Base-by-base conservation (phyloP, 75 land plant species). In the Chamaecyparis obtusa region DNA sequence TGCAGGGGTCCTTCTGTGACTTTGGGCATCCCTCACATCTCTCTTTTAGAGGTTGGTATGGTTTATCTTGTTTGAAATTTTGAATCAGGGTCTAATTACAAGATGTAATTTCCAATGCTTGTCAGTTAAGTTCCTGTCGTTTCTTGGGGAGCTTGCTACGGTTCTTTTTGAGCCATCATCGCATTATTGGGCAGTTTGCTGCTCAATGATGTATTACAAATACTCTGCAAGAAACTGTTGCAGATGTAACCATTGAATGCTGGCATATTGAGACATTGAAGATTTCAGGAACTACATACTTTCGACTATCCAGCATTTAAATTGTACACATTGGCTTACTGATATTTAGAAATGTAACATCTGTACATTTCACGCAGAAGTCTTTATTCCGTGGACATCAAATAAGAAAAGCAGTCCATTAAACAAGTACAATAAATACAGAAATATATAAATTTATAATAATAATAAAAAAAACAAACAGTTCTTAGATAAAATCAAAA, bases 41-140 rank as follows among this genome's bases (percentile, higher is more conserved):
- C 93, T 16, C 90, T 88, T 9, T 87, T 93, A 69, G 93, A 93
- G 55, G 94, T 93, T 36, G 94, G 94, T 3, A 93, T 93, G 94
- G 87, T 91, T 32, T 93, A 91, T 83, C 86, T 88, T 86, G 90
- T 92, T 6, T 92, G 16, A 85, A 87, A 77, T 55, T 27, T 54
- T 54, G 85, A 14, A 13, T 13, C 54, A 51, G 55, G 30, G 8
- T 27, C 71, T 27, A 67, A 27, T 27, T 24, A 6, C n/a, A 24
- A 67, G 30, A 67, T 67, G 71, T 8, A 67, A 67, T 27, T 67
- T 2, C 30, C 71, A 67, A 27, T 67, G n/a, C 71, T 5, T 67
- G 71, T 24, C n/a, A 67, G 15, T 9, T 4, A 27, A 0, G n/a
- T 24, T 67, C 71, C 71, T 67, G 30, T 3, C 9, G 5, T 24